Evolutionary conservation across 1,284 basidiomycete genomes (phyloP), one percentile per base, ranked within the genome.

Genomic region (Schizopora paradoxa): DNA sequence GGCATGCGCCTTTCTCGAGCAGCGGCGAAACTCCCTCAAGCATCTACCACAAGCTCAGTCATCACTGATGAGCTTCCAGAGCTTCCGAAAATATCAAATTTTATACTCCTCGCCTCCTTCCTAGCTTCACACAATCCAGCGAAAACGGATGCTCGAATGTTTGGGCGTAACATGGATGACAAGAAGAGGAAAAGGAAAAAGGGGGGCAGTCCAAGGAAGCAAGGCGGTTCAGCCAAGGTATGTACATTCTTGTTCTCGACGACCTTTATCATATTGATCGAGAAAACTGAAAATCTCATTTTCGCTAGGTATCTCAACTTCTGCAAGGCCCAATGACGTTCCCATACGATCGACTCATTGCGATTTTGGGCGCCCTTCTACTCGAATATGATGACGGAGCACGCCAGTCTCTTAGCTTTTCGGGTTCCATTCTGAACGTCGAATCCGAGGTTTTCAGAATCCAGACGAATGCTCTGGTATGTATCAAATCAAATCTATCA

Each of bases 111-210:
- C 6, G 87, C 91, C 0, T 77, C 86, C 0, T 96, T 86, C 61
- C 66, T 94, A 26, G 91, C 91, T 2, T 90, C 86, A 36, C 89
- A 86, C 48, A 96, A 96, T 61, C 91, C 92, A 0, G 63, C 82
- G 0, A 86, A 82, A 56, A 82, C 80, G 5, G 93, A 96, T 61
- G 46, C 90, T 52, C 70, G 85, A 23, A 83, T 93, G 72, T 91
- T 93, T 62, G 85, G 86, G 4, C 61, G 84, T 10, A 79, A 81
- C 0, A 57, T 77, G 25, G 79, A 84, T 45, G 83, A 84, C 56
- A 77, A 81, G 52, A 82, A 79, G 56, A 65, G 76, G 51, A 73
- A 72, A 49, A 66, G 79, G 48, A 67, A 67, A 48, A 68, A 64
- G 50, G 66, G 66, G 4, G 69, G 71, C 5, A 68, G 66, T 5